Base-by-base conservation (phyloP, 768 basidiomycete genomes). In the Lanmaoa rubissima region DNA sequence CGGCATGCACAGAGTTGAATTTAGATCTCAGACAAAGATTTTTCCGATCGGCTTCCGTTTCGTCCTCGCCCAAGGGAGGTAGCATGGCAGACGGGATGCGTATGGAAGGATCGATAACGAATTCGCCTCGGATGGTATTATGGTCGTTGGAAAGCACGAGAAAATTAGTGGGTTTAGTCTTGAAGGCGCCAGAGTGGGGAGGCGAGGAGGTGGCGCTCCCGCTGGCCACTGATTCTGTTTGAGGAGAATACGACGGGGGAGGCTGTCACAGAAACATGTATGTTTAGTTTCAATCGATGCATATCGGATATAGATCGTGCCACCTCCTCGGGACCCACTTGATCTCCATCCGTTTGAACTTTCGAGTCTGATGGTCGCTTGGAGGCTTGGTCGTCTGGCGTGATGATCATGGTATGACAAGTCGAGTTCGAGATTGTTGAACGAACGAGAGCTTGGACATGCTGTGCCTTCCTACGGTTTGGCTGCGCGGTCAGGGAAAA, bases 71-170 rank as follows among this genome's bases (percentile, higher is more conserved):
- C 0, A 82, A 61, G 24, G 79, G 75, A 3, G 78, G 74, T 8
- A 82, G 65, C 39, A 79, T 50, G n/a, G 70, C 53, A 0, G 62
- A 5, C 0, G 82, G 80, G 44, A 82, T 72, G 12, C 49, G 35
- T 24, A 82, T 64, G 19, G 66, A 57, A 1, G 82, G 76, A 54
- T 82, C 76, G 40, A 82, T 67, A 34, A 77, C 63, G 69, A 79
- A 82, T 48, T 69, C 62, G 41, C 71, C 69, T 3, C 44, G 54
- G 46, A 70, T 36, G n/a, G 39, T 2, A 35, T 26, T 38, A 14
- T 58, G 6, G 11, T 47, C 48, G 13, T 57, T 58, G 46, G 35
- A 52, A 0, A 71, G 50, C 1, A 39, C 4, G 35, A 73, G 60
- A 28, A 54, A 55, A 57, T 70, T 70, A 51, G 66, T 72, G 1